phyloP scores from a whole-genome alignment of 1,284 basidiomycete species.

The Filobasidium uniguttulatum region DNA sequence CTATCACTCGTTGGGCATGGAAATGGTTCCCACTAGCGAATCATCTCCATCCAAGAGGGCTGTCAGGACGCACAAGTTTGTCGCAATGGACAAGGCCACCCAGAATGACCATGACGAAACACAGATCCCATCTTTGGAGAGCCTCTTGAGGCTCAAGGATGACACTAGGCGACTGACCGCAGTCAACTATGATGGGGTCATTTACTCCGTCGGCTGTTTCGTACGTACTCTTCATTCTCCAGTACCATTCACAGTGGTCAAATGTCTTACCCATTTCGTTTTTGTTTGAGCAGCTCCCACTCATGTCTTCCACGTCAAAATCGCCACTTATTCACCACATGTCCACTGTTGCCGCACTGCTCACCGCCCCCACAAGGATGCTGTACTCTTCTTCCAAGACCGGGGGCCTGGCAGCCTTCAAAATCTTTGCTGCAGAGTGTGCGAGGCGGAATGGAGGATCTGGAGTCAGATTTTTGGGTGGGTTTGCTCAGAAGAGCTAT shows the following conservation, averaged over 20 bases:
- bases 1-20: constrained; percentile 29
- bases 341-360: constrained; percentile 62
- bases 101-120: neutral
- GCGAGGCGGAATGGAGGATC: constrained; percentile 27
- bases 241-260: neutral
- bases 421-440: constrained; percentile 48
- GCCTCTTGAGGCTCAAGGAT: constrained; percentile 31
- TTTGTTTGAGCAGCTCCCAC: constrained; percentile 49
- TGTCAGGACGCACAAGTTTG: constrained; percentile 3
- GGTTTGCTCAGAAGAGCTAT: constrained; percentile 12
- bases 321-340: constrained; percentile 65
- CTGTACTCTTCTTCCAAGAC: constrained; percentile 76
- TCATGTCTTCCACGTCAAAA: constrained; percentile 53
- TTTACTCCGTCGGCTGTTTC: constrained; percentile 38
- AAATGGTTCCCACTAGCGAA: neutral
- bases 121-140: constrained; percentile 20
- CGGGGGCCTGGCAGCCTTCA: constrained; percentile 60
- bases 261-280: neutral
- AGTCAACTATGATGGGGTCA: constrained; percentile 40
- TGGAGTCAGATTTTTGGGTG: constrained; percentile 35
- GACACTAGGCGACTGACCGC: constrained; percentile 34
- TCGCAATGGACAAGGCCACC: neutral
- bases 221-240: constrained; percentile 23
- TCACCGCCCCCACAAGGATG: constrained; percentile 72
- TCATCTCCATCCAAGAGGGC: neutral